Evolutionary conservation across 2,329 filamentous ascomycete species (phyloP).

Genomic region (Tolypocladium tundrense): DNA sequence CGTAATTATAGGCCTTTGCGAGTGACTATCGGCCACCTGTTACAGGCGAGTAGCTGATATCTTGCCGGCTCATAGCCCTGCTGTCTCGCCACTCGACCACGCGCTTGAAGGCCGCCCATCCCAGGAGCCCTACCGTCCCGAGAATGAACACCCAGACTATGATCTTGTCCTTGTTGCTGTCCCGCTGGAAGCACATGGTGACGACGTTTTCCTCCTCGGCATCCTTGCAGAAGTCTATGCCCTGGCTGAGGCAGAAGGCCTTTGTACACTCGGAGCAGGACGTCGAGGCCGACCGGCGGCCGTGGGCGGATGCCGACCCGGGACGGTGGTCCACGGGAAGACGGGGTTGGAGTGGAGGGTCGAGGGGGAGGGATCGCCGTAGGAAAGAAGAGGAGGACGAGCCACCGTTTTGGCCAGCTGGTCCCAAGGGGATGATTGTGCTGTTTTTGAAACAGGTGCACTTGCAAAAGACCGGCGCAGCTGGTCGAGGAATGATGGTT

Average conservation of each 20-base stretch:
- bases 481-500: slow-evolving; percentile 20
- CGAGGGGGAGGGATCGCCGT: slow-evolving; percentile 11
- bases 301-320: background rate
- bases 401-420: slow-evolving; percentile 21
- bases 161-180: slow-evolving; percentile 56
- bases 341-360: slow-evolving; percentile 9
- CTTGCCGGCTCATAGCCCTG: slow-evolving; percentile 17
- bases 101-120: slow-evolving; percentile 46
- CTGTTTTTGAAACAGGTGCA: slow-evolving; percentile 62
- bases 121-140: slow-evolving; percentile 46
- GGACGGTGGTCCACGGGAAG: background rate
- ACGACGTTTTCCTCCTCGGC: slow-evolving; percentile 52
- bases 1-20: background rate
- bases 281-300: slow-evolving; percentile 27
- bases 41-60: slow-evolving; percentile 19
- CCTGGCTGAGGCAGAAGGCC: slow-evolving; percentile 50
- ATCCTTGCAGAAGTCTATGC: slow-evolving; percentile 52
- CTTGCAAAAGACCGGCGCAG: slow-evolving; percentile 57
- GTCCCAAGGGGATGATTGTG: slow-evolving; percentile 54
- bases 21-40: slow-evolving; percentile 3
- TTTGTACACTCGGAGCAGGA: slow-evolving; percentile 54
- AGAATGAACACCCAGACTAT: slow-evolving; percentile 57
- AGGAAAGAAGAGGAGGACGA: slow-evolving; percentile 13
- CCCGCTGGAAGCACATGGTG: slow-evolving; percentile 56
- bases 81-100: slow-evolving; percentile 30